Percentiles rank a stretch among this genome's conserved stretches.
phyloP scores from a whole-genome alignment of 441 rosid genomes.

The Metrosideros polymorpha region DNA sequence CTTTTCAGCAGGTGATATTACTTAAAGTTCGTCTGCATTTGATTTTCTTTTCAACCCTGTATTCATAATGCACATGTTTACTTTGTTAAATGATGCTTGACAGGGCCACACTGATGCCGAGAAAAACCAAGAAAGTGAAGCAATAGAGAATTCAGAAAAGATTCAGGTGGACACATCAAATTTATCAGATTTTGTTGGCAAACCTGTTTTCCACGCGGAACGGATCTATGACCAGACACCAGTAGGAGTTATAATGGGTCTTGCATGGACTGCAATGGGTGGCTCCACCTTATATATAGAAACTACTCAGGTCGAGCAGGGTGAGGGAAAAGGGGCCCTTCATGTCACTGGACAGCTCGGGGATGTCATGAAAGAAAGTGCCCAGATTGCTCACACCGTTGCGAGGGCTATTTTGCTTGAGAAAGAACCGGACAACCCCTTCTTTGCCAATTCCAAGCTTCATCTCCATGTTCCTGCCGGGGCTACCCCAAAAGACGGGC shows the following conservation, averaged over 20 bases:
- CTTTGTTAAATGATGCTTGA: constrained; percentile 1
- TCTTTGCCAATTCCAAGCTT: constrained; percentile 69
- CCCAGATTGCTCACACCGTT: constrained; percentile 82
- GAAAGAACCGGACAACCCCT: constrained; percentile 54
- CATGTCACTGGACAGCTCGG: constrained; percentile 80
- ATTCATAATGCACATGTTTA: neutral
- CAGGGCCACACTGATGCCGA: constrained; percentile 30
- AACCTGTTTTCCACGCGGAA: constrained; percentile 85
- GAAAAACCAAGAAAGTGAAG: constrained; percentile 29
- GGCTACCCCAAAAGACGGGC: constrained; percentile 89
- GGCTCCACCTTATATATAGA: constrained; percentile 91
- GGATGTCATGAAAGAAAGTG: constrained; percentile 98
- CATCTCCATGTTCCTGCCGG: constrained; percentile 97
- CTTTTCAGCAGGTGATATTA: neutral
- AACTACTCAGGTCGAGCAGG: constrained; percentile 68
- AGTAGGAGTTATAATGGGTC: constrained; percentile 92
- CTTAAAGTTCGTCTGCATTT: neutral
- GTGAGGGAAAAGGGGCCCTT: constrained; percentile 75
- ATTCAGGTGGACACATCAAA: constrained; percentile 57
- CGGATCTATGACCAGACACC: constrained; percentile 79
- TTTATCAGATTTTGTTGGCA: constrained; percentile 80
- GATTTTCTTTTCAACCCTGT: neutral
- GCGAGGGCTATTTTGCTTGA: constrained; percentile 53
- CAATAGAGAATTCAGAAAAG: constrained; percentile 32
- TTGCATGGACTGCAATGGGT: constrained; percentile 98